Evolutionary conservation across 164 flowering plant genomes (phyloP), one percentile per base, ranked within the genome.

Genomic region (Euptelea pleiosperma): DNA sequence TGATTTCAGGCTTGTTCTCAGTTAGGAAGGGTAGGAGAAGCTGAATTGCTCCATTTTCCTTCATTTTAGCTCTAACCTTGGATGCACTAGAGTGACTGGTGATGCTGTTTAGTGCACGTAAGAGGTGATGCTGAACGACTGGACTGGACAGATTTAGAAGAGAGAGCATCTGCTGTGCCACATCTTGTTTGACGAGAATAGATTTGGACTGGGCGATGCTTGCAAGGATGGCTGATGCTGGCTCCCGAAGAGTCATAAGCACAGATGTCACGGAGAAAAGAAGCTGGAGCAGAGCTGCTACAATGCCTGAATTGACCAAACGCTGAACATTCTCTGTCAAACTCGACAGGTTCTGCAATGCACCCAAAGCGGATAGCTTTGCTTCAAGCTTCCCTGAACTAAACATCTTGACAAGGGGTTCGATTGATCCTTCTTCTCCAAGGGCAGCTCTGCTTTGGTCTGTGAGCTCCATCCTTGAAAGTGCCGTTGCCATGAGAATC

Each of bases 241-340:
- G 98, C 64, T 91, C 98, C 8, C 91, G 79, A 11, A 91, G 86
- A 46, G 87, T 85, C 98, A 84, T 86, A 48, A 86, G 78, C 29
- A 81, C 86, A 24, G 98, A 91, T 8, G 98, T 91, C 3, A 91
- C 93, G 1, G 94, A 86, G 74, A 91, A 91, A n/a, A 91, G 88
- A 28, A 88, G 94, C 65, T 86, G 93, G 37, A 88, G 87, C 9
- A 91, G 76, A 34, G 87, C 30, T 15, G 54, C 51, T 6, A 91
- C 80, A 34, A 88, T 78, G 34, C 88, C 90, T 8, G 90, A 72
- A 22, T 61, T 51, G 54, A 79, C 61, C 58, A 91, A 52, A 7
- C 66, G 76, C 14, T 74, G 70, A 21, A 79, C 74, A 52, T 86
- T 88, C 55, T 78, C 77, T 0, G 67, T 46, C 52, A 74, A 64